Conservation (phyloP, 768 basidiomycete species). For the Hygrocybe punicea region DNA sequence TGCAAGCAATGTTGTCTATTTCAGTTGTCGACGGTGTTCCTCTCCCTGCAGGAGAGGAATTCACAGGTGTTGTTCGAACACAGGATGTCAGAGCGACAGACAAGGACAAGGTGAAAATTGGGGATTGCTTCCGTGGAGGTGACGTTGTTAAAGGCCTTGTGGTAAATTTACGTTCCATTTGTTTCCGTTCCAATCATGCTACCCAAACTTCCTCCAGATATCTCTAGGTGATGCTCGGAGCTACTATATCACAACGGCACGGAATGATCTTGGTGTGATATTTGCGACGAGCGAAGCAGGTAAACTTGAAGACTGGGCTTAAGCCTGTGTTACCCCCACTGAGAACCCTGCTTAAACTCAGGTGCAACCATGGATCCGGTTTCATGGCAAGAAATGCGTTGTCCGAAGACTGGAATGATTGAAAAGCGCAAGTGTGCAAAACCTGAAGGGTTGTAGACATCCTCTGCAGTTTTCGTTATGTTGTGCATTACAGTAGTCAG, state of each 20-base stretch:
- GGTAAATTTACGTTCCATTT: conserved; percentile 44
- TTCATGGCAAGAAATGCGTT: conserved; percentile 90
- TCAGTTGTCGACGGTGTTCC: conserved; percentile 84
- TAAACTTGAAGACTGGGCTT: conserved; percentile 27
- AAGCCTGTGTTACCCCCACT: background rate
- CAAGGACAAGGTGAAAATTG: conserved; percentile 84
- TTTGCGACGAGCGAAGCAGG: conserved; percentile 88
- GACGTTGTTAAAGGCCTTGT: conserved; percentile 86
- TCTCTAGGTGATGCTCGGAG: conserved; percentile 89
- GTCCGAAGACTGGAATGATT: conserved; percentile 71
- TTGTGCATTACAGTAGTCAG: background rate
- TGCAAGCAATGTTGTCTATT: conserved; percentile 80
- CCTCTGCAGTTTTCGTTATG: background rate
- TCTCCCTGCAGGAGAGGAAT: conserved; percentile 80
- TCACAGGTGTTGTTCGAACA: conserved; percentile 79
- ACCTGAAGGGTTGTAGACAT: conserved; percentile 57
- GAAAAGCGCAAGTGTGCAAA: conserved; percentile 88
- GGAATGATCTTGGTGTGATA: conserved; percentile 88
- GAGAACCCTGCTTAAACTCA: conserved; percentile 22
- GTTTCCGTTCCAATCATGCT: background rate
- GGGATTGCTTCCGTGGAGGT: conserved; percentile 87
- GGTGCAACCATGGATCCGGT: conserved; percentile 81
- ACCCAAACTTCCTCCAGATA: conserved; percentile 54
- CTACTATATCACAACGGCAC: conserved; percentile 88
- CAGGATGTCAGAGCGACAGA: conserved; percentile 91